Base-by-base conservation (phyloP, 2,329 filamentous ascomycete species). In the Neofusicoccum parvum region DNA sequence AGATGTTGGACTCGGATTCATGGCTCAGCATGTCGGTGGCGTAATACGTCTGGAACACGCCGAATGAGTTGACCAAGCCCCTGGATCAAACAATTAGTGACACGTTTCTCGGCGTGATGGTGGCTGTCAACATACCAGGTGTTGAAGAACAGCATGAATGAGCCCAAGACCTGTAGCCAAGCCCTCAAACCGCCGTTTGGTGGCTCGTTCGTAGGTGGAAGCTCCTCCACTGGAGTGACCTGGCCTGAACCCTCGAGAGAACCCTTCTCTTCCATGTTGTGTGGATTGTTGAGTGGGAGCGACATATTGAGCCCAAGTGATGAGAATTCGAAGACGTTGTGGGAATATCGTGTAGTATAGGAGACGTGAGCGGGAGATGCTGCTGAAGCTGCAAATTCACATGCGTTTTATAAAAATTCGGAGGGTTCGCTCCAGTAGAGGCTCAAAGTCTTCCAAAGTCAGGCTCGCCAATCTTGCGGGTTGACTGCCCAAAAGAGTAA, bases 101-200 rank as follows among this genome's bases (percentile, higher is more conserved):
- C 5, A 9, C 6, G 32, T 41, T 20, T 4, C 17, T 3, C 11
- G 12, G 23, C 7, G 14, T 6, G 3, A 23, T 3, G 20, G 20
- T 34, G 45, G 34, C n/a, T 32, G 41, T 10, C 9, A 27, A 27
- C 75, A 45, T 74, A 79, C 79, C 81, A 83, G 32, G 77, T 77
- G 69, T 83, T 83, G 66, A 82, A 81, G 68, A 83, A 79, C 11
- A 83, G 67, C 59, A 82, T 80, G 70, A 83, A 83, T n/a, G 73
- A 72, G 2, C 79, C 80, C 1, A 81, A 51, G 4, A 84, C 81
- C 66, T 83, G 81, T 34, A 83, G 69, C 81, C 81, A 84, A 6
- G 82, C 81, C 68, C 66, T 73, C 5, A 80, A 65, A 0, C 81
- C 82, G 15, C 81, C 81, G 71, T 84, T 76, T 0, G 82, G 81